A percentile compares a stretch with the other conserved stretches of the same genome.
These are phyloP conservation scores for Flueggea neowawraea DNA, from an alignment of 441 rosid species.

Conservation along the genomic window DNA sequence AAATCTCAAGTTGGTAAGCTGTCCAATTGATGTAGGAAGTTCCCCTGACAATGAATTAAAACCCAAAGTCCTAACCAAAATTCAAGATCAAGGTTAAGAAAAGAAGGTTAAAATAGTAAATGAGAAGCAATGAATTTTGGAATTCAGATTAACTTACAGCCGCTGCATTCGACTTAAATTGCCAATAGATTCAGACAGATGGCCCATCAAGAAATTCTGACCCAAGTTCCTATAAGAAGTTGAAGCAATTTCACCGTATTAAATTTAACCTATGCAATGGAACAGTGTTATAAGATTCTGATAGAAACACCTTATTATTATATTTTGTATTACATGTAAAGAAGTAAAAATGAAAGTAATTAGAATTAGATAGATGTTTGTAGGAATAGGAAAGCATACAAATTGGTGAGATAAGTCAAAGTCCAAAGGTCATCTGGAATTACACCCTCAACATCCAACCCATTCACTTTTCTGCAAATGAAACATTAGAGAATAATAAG, in stretches of 20 bases:
- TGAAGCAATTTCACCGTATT: background rate
- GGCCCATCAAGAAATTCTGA: conserved; percentile 51
- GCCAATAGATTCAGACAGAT: conserved; percentile 38
- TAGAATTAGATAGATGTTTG: background rate
- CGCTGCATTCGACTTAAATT: conserved; percentile 46
- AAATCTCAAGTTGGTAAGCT: conserved; percentile 42
- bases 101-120: background rate
- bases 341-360: background rate
- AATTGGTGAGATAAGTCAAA: conserved; percentile 47
- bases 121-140: background rate
- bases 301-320: too few species aligned
- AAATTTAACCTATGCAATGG: background rate
- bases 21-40: conserved; percentile 51
- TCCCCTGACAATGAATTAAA: conserved; percentile 43
- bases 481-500: background rate
- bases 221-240: conserved; percentile 39
- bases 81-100: conserved; percentile 1
- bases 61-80: conserved; percentile 27
- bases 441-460: conserved; percentile 31
- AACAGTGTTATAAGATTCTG: background rate
- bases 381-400: conserved; percentile 31
- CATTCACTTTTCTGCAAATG: conserved; percentile 46
- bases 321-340: background rate
- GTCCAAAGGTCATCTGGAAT: conserved; percentile 65
- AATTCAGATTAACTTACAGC: conserved; percentile 26